Evolutionary conservation across 1,284 basidiomycete species (phyloP).

Genomic region (Nidula niveotomentosa): DNA sequence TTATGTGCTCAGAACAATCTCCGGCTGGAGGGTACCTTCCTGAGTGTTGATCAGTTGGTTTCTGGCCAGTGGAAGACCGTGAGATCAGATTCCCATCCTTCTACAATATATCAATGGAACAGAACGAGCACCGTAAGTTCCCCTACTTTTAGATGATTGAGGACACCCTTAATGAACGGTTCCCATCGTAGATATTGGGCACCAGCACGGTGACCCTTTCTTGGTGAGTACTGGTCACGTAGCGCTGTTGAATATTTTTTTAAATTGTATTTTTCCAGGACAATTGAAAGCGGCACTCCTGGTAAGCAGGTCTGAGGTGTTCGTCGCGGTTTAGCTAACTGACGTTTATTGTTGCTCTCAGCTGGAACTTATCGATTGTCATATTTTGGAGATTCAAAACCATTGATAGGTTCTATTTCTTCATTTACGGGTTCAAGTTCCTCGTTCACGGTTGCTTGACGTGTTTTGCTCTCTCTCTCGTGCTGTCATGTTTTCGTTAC

Average conservation of each 20-base stretch:
- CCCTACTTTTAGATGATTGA: constrained; percentile 1
- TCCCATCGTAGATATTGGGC: constrained; percentile 43
- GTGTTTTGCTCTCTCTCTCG: neutral
- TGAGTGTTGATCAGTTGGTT: constrained; percentile 61
- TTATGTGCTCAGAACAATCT: constrained; percentile 64
- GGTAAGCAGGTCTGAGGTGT: constrained; percentile 29
- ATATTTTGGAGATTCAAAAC: constrained; percentile 78
- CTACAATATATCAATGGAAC: constrained; percentile 71
- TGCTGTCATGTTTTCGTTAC: neutral
- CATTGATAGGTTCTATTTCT: constrained; percentile 56
- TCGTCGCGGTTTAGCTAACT: neutral
- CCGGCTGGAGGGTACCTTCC: constrained; percentile 71
- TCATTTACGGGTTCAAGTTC: constrained; percentile 64
- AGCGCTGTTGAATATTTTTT: neutral
- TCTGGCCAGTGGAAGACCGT: constrained; percentile 56
- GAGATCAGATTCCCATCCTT: constrained; percentile 79
- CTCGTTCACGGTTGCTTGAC: constrained; percentile 53
- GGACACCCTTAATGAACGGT: neutral
- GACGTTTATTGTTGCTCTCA: constrained; percentile 18
- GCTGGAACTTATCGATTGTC: constrained; percentile 69
- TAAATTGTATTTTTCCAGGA: constrained; percentile 36
- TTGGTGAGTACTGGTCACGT: constrained; percentile 47
- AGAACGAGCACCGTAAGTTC: constrained; percentile 50
- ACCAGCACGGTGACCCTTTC: constrained; percentile 65
- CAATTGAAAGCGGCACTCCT: constrained; percentile 61